Evolutionary conservation across 2,329 filamentous ascomycete species (phyloP).

Genomic region (Parastagonospora nodorum): DNA sequence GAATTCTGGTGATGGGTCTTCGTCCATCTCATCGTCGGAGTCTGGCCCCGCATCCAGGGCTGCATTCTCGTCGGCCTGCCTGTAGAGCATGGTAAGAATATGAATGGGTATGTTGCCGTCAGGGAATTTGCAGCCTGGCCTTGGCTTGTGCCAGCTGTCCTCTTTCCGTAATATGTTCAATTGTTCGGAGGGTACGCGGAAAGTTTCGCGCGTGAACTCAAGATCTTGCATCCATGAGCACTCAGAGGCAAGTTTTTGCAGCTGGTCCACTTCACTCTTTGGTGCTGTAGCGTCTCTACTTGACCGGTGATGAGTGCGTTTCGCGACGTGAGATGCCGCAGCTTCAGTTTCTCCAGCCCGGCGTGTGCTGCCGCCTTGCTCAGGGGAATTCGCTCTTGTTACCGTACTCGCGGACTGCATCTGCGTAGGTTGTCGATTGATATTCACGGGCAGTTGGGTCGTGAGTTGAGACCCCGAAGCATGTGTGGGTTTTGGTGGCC

Average conservation of each 20-base stretch:
- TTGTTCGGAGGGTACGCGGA: conserved; percentile 55
- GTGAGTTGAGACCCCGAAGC: no score
- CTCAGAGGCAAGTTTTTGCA: conserved; percentile 9
- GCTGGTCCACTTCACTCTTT: not conserved
- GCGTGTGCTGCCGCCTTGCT: no score
- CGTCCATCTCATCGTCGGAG: conserved; percentile 12
- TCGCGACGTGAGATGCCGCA: not conserved
- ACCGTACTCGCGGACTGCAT: no score
- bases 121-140: conserved; percentile 42
- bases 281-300: not conserved
- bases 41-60: conserved; percentile 13
- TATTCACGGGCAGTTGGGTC: no score
- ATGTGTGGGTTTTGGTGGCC: no score
- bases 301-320: not conserved
- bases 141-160: conserved; percentile 43
- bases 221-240: conserved; percentile 33
- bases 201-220: conserved; percentile 22
- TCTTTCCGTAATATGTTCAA: conserved; percentile 52
- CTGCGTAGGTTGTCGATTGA: no score
- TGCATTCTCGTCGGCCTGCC: conserved; percentile 23
- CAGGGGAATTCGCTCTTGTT: no score
- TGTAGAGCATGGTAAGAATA: conserved; percentile 29
- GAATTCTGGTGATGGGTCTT: conserved; percentile 21
- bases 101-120: conserved; percentile 47
- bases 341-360: no score